A percentile compares a stretch with the other conserved stretches of the same genome.
phyloP scores from a whole-genome alignment of 73 alveolate genomes.

The Blepharisma japonicum region DNA sequence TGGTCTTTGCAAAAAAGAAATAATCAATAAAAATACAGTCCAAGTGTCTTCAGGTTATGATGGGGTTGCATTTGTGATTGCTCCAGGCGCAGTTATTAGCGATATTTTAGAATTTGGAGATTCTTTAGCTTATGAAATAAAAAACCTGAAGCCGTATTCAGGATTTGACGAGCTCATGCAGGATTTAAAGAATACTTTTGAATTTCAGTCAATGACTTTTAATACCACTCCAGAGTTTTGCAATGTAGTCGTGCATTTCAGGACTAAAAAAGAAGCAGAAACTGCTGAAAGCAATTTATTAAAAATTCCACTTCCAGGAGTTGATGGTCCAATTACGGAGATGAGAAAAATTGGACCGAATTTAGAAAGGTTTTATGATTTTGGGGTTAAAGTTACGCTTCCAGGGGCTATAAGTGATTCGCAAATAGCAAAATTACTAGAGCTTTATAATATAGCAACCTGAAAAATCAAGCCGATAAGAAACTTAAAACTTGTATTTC shows the following conservation, averaged over 20 bases:
- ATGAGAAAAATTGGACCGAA: no score
- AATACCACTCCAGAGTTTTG: background rate
- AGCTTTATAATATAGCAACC: no score
- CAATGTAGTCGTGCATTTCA: conserved; percentile 1
- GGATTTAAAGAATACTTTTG: conserved; percentile 21
- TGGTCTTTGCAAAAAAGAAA: background rate
- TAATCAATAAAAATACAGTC: background rate
- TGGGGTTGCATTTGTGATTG: background rate
- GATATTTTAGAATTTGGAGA: conserved; percentile 17
- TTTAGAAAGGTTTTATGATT: no score
- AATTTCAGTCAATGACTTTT: background rate
- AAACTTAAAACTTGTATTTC: no score
- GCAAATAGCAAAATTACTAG: no score
- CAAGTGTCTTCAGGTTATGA: background rate
- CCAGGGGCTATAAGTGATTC: no score
- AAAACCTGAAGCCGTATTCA: background rate
- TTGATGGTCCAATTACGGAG: no score
- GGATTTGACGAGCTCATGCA: background rate
- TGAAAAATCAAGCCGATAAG: no score
- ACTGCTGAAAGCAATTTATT: background rate
- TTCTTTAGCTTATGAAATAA: background rate
- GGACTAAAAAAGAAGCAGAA: background rate
- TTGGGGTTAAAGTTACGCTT: no score
- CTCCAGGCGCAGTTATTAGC: conserved; percentile 8
- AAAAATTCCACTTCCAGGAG: background rate